These are phyloP conservation scores for Neopestalotiopsis rosae DNA, from an alignment of 2,329 filamentous ascomycete species.

Conservation along the genomic window DNA sequence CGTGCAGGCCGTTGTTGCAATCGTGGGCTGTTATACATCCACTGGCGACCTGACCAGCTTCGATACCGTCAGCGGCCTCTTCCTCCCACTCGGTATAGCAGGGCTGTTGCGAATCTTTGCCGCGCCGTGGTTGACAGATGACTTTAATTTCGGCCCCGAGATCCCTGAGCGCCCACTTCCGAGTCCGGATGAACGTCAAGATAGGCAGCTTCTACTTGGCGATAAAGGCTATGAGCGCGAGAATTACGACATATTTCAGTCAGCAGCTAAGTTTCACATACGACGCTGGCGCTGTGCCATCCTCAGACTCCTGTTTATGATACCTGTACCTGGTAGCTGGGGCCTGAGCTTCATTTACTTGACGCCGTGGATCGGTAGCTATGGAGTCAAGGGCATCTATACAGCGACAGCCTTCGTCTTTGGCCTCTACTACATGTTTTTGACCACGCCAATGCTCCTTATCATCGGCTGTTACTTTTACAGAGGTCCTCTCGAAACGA, in stretches of 20 bases:
- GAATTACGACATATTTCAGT: too few relatives aligned
- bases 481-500: not conserved
- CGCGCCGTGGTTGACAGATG: slow-evolving; percentile 6
- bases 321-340: not conserved
- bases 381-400: slow-evolving; percentile 8
- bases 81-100: not conserved
- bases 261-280: too few relatives aligned
- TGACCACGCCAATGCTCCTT: not conserved
- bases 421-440: not conserved
- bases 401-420: not conserved
- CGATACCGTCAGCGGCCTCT: slow-evolving; percentile 12
- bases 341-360: not conserved
- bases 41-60: not conserved
- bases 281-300: not conserved
- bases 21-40: not conserved
- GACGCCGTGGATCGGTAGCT: slow-evolving; percentile 1
- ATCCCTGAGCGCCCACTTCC: slow-evolving; percentile 2
- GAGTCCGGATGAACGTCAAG: not conserved
- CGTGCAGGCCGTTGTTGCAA: slow-evolving; percentile 3
- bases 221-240: not conserved
- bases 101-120: not conserved
- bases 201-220: not conserved
- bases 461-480: not conserved
- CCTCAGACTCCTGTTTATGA: not conserved
- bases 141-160: slow-evolving; percentile 15